Conservation (phyloP, 148 eudicot genomes). For the Silene uniflora region DNA sequence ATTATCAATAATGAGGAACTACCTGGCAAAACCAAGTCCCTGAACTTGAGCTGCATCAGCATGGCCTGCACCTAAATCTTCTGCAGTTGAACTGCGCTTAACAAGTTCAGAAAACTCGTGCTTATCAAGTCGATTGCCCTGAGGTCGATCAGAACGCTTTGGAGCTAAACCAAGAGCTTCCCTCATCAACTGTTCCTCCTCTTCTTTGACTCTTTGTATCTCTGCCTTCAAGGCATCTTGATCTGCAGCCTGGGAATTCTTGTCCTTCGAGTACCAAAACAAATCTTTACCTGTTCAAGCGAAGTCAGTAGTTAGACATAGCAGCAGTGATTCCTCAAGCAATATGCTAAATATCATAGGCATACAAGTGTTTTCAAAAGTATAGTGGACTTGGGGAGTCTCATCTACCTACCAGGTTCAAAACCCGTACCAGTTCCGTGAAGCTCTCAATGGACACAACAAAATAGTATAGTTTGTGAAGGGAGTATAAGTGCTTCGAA, state of each 20-base stretch:
- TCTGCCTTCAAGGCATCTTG: conserved; percentile 83
- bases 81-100: conserved; percentile 93
- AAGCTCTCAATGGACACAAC: neutral
- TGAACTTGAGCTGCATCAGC: conserved; percentile 92
- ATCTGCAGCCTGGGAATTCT: conserved; percentile 41
- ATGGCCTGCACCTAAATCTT: conserved; percentile 96
- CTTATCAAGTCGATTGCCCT: conserved; percentile 81
- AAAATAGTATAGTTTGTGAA: neutral
- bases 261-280: conserved; percentile 85
- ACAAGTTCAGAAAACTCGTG: conserved; percentile 91
- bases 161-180: conserved; percentile 99
- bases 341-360: conserved; percentile 3
- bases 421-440: neutral
- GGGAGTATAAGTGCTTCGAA: neutral
- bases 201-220: conserved; percentile 81
- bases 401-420: neutral
- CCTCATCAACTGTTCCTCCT: conserved; percentile 95
- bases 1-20: conserved; percentile 1
- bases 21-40: conserved; percentile 93
- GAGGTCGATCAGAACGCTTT: conserved; percentile 60
- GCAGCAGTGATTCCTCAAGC: neutral
- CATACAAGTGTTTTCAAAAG: neutral
- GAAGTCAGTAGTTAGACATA: conserved; percentile 9
- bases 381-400: neutral
- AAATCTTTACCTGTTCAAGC: conserved; percentile 74